phyloP scores from a whole-genome alignment of 1,284 basidiomycete species.

The Hymenochaete sp. region DNA sequence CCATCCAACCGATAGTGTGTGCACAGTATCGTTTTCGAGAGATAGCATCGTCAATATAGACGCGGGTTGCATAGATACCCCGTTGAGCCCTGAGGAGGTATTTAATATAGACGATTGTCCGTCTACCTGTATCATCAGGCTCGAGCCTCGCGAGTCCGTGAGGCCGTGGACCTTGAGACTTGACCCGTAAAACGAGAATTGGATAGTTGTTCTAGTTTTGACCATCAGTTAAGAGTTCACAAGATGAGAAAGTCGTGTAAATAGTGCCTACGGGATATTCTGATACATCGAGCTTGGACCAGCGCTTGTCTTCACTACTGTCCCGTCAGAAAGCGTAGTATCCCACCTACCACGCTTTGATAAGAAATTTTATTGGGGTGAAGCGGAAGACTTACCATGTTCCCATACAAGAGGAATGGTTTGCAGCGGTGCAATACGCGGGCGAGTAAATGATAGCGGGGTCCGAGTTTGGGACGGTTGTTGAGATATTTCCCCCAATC shows the following conservation, averaged over 20 bases:
- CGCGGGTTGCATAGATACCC: not conserved
- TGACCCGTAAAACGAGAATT: slow-evolving; percentile 13
- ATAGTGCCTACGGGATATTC: slow-evolving; percentile 12
- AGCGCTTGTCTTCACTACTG: slow-evolving; percentile 11
- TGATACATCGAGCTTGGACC: slow-evolving; percentile 11
- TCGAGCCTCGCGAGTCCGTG: slow-evolving; percentile 8
- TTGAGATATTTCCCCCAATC: slow-evolving; percentile 1
- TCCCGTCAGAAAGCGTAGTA: slow-evolving; percentile 7
- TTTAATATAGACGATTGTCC: slow-evolving; percentile 3
- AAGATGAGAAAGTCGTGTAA: not conserved
- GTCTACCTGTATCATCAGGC: slow-evolving; percentile 16
- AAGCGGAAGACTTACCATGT: slow-evolving; percentile 12
- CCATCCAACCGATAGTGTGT: slow-evolving; percentile 14
- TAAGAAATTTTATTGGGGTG: not conserved
- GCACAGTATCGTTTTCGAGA: slow-evolving; percentile 9
- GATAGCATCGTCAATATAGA: not conserved
- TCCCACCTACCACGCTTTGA: slow-evolving; percentile 10
- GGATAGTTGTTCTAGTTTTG: slow-evolving; percentile 8
- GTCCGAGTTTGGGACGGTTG: slow-evolving; percentile 13
- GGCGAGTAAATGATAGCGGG: slow-evolving; percentile 13
- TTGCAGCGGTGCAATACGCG: slow-evolving; percentile 3
- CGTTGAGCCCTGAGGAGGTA: slow-evolving; percentile 6
- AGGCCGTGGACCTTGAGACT: slow-evolving; percentile 14
- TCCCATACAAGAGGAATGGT: slow-evolving; percentile 5
- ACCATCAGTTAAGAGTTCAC: not conserved